Evolutionary conservation across 129 eudicot genomes (phyloP).

Genomic region (Lonicera japonica): DNA sequence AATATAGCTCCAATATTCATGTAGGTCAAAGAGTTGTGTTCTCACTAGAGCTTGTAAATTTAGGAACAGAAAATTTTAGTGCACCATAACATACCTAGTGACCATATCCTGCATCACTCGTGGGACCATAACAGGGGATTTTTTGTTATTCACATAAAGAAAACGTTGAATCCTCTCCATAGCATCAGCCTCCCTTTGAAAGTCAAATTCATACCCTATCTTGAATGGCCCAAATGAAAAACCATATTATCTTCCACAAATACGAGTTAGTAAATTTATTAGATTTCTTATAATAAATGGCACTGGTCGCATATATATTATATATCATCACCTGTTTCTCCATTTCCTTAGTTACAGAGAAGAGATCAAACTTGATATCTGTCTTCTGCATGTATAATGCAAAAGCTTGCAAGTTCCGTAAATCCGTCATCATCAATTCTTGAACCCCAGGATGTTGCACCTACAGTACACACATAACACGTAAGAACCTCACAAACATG

Average conservation of each 20-base stretch:
- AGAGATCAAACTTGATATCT: constrained; percentile 83
- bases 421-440: constrained; percentile 94
- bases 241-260: constrained; percentile 25
- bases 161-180: constrained; percentile 72
- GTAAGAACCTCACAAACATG: constrained; percentile 11
- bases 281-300: background rate
- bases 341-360: constrained; percentile 88
- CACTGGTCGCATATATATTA: background rate
- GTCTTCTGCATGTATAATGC: constrained; percentile 90
- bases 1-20: background rate
- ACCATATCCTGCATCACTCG: constrained; percentile 45
- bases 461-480: constrained; percentile 24
- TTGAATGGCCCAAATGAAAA: constrained; percentile 28
- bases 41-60: background rate
- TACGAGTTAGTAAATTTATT: background rate
- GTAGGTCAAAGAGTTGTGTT: background rate
- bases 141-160: constrained; percentile 48
- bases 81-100: constrained; percentile 49
- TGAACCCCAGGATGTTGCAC: constrained; percentile 97
- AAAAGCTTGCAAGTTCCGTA: constrained; percentile 85
- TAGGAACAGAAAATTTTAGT: background rate
- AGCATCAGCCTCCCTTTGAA: constrained; percentile 92
- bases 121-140: constrained; percentile 76
- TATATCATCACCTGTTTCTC: constrained; percentile 72
- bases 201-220: constrained; percentile 97